These are phyloP conservation scores for Ophiocordyceps camponoti-leonardi DNA, from an alignment of 2,329 filamentous ascomycete genomes.

Conservation along the genomic window DNA sequence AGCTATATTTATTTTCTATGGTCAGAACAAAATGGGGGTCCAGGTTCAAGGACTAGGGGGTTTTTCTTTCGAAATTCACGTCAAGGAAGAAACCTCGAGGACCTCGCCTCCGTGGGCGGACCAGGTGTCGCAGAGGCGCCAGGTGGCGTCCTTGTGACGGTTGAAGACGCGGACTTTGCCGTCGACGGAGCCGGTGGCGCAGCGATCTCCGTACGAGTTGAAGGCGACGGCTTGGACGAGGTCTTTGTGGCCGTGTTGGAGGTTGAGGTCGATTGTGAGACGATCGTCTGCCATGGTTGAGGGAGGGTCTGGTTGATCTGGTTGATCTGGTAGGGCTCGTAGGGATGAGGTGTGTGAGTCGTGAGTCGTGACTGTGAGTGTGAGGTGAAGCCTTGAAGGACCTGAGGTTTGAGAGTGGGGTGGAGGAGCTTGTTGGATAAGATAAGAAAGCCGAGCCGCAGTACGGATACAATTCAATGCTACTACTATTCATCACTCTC, in stretches of 20 bases:
- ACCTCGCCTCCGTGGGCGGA: constrained; percentile 81
- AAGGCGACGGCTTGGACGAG: constrained; percentile 74
- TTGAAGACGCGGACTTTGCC: constrained; percentile 89
- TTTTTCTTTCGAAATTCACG: no score
- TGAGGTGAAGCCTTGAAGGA: no score
- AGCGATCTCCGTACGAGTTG: constrained; percentile 83
- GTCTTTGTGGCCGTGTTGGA: constrained; percentile 61
- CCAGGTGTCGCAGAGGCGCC: constrained; percentile 77
- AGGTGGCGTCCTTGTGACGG: constrained; percentile 58
- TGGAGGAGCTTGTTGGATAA: background rate
- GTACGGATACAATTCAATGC: no score
- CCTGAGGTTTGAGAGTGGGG: background rate
- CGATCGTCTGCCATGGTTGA: constrained; percentile 25
- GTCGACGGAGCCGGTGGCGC: constrained; percentile 81
- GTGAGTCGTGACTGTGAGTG: no score
- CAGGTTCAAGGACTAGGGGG: no score
- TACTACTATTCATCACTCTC: no score
- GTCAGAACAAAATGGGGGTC: no score
- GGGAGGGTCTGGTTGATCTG: no score
- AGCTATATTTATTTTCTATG: constrained; percentile 30
- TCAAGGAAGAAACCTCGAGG: constrained; percentile 37
- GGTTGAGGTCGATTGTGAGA: constrained; percentile 37
- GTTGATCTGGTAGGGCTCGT: no score
- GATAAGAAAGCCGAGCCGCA: background rate
- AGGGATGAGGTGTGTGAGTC: no score